These are phyloP conservation scores for Penicillium atrosanguineum DNA, from an alignment of 495 filamentous ascomycete genomes.

Conservation along the genomic window DNA sequence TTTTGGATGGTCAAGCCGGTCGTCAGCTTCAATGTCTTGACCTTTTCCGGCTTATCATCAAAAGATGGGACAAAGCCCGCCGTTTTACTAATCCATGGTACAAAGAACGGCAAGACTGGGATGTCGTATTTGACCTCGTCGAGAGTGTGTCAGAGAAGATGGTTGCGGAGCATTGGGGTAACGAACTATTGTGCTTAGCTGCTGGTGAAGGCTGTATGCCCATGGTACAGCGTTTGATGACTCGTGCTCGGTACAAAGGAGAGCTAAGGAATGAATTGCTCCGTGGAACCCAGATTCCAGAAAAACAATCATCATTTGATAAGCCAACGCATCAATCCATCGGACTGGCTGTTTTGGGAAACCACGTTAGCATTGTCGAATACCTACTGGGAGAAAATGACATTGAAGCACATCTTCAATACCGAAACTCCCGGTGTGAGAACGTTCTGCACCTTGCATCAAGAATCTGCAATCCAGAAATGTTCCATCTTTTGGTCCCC, in stretches of 20 bases:
- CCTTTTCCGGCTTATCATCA: slow-evolving; percentile 1
- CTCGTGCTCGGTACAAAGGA: not conserved
- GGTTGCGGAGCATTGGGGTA: not conserved
- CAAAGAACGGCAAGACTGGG: not conserved
- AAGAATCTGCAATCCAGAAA: slow-evolving; percentile 22
- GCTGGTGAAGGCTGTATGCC: not conserved
- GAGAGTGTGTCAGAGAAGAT: not conserved
- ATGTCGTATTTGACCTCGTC: not conserved
- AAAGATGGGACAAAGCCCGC: not conserved
- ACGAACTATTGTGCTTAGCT: not conserved
- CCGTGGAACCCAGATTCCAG: not conserved
- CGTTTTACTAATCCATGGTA: too few species aligned
- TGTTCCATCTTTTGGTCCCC: slow-evolving; percentile 13
- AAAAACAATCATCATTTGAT: not conserved
- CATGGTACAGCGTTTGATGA: not conserved
- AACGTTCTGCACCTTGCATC: slow-evolving; percentile 27
- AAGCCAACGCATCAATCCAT: not conserved
- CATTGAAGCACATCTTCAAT: slow-evolving; percentile 21
- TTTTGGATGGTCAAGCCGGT: slow-evolving; percentile 15
- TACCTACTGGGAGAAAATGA: slow-evolving; percentile 11
- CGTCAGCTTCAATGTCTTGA: not conserved
- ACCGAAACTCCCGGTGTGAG: slow-evolving; percentile 21
- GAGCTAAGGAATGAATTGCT: slow-evolving; percentile 1
- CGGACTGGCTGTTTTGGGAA: not conserved
- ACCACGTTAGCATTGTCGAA: not conserved